Conservation (phyloP, 768 basidiomycete species). For the Rickenella mellea region DNA sequence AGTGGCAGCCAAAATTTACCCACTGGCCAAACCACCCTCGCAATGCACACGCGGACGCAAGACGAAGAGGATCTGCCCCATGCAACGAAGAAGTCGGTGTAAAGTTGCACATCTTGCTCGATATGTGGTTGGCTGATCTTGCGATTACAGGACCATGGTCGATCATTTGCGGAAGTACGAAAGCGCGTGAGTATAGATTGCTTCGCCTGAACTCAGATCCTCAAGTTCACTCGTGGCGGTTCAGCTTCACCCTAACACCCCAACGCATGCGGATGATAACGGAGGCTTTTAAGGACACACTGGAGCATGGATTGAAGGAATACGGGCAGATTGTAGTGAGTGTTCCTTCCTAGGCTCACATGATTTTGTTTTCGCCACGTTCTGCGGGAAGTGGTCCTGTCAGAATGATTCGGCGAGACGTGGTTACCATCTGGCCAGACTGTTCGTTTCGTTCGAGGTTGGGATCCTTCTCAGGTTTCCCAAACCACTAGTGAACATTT, state of each 20-base stretch:
- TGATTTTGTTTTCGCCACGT: no score
- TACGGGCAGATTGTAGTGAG: slow-evolving; percentile 81
- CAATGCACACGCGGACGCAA: slow-evolving; percentile 82
- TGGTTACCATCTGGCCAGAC: no score
- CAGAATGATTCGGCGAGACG: no score
- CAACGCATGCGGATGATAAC: slow-evolving; percentile 96
- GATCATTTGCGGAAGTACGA: slow-evolving; percentile 91
- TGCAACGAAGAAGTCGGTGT: slow-evolving; percentile 76
- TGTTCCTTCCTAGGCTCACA: slow-evolving; percentile 11
- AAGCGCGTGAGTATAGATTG: slow-evolving; percentile 49
- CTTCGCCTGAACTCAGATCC: background rate
- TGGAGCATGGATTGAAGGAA: slow-evolving; percentile 81
- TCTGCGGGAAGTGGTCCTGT: no score
- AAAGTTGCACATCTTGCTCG: slow-evolving; percentile 5
- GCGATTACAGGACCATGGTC: slow-evolving; percentile 66
- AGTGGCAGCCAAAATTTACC: slow-evolving; percentile 67
- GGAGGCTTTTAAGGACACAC: slow-evolving; percentile 87
- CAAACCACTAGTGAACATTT: no score
- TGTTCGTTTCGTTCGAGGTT: no score
- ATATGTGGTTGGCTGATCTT: slow-evolving; percentile 2
- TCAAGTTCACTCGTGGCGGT: background rate
- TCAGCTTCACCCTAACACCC: slow-evolving; percentile 77
- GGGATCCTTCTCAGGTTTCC: no score
- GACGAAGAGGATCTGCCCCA: slow-evolving; percentile 84
- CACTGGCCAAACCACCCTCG: slow-evolving; percentile 60